These are phyloP conservation scores for Nemania sp. DNA, from an alignment of 2,329 filamentous ascomycete genomes.

Conservation along the genomic window DNA sequence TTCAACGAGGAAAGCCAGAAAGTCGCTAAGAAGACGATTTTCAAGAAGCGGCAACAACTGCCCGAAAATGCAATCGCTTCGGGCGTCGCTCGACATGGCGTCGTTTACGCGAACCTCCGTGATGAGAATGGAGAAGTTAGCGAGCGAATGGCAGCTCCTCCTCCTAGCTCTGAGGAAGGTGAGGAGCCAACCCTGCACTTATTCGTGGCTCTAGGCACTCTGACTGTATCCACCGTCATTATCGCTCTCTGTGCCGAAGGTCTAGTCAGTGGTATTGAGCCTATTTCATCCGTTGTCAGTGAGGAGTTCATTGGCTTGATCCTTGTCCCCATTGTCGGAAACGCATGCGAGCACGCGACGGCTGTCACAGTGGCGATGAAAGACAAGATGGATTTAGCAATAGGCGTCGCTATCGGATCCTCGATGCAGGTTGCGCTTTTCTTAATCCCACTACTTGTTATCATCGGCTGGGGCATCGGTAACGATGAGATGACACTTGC, in stretches of 20 bases:
- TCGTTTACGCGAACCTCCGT: constrained; percentile 26
- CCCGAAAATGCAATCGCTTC: constrained; percentile 33
- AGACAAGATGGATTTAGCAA: constrained; percentile 84
- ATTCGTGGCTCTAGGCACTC: constrained; percentile 70
- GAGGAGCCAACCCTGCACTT: constrained; percentile 78
- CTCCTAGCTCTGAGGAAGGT: constrained; percentile 56
- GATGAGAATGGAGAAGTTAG: constrained; percentile 50
- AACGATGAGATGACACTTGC: constrained; percentile 76
- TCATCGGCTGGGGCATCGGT: constrained; percentile 78
- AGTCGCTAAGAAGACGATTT: constrained; percentile 47
- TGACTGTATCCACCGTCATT: constrained; percentile 73
- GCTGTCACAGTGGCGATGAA: constrained; percentile 79
- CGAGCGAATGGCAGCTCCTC: constrained; percentile 46
- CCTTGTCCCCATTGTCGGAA: constrained; percentile 80
- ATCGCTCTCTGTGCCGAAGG: constrained; percentile 84
- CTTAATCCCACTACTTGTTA: constrained; percentile 74
- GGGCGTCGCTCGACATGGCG: constrained; percentile 30
- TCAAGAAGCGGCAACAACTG: constrained; percentile 31
- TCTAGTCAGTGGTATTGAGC: constrained; percentile 74
- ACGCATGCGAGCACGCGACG: constrained; percentile 81
- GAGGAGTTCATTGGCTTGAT: constrained; percentile 81
- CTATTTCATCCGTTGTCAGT: constrained; percentile 67
- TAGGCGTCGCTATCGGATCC: constrained; percentile 78
- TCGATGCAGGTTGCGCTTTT: constrained; percentile 83
- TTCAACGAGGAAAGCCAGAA: constrained; percentile 84